Percentiles rank a stretch among this genome's conserved stretches.
Conservation (phyloP, 108 stramenopile species). For the Conticribra guillardii region DNA sequence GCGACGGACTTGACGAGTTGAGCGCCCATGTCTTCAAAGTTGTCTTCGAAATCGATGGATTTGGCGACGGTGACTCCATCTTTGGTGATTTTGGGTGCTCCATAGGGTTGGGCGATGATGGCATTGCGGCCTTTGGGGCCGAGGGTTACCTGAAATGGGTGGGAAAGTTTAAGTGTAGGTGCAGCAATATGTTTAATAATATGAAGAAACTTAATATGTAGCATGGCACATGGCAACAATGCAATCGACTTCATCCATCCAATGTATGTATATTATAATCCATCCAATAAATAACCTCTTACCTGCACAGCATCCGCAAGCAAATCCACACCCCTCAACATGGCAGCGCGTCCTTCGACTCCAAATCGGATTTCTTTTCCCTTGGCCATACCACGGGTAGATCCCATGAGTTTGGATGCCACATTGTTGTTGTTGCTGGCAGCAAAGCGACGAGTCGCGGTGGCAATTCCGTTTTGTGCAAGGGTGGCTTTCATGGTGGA, state of each 20-base stretch:
- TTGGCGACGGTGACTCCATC: slow-evolving; percentile 99
- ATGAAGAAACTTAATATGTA: too few relatives aligned
- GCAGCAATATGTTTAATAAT: slow-evolving; percentile 2
- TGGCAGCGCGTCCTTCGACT: slow-evolving; percentile 94
- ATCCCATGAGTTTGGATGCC: slow-evolving; percentile 42
- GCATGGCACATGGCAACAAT: not conserved
- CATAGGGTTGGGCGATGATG: slow-evolving; percentile 98
- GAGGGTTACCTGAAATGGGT: slow-evolving; percentile 91
- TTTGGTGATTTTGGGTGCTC: slow-evolving; percentile 99
- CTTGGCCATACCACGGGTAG: slow-evolving; percentile 66
- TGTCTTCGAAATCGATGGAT: slow-evolving; percentile 98
- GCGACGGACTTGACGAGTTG: slow-evolving; percentile 95
- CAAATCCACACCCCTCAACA: slow-evolving; percentile 95
- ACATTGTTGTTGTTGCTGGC: slow-evolving; percentile 18
- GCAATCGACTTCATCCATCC: not conserved
- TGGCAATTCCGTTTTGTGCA: too few relatives aligned
- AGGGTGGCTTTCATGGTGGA: too few relatives aligned
- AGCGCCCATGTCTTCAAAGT: slow-evolving; percentile 99
- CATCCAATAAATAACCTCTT: slow-evolving; percentile 26
- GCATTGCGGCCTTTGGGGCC: slow-evolving; percentile 99
- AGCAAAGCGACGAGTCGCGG: slow-evolving; percentile 13
- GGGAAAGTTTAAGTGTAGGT: slow-evolving; percentile 7
- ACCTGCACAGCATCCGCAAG: slow-evolving; percentile 99
- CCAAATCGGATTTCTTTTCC: slow-evolving; percentile 94
- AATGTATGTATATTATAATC: not conserved